Evolutionary conservation across 2,329 filamentous ascomycete species (phyloP), one percentile per base, ranked within the genome.

Genomic region (Fusarium pininemorale): DNA sequence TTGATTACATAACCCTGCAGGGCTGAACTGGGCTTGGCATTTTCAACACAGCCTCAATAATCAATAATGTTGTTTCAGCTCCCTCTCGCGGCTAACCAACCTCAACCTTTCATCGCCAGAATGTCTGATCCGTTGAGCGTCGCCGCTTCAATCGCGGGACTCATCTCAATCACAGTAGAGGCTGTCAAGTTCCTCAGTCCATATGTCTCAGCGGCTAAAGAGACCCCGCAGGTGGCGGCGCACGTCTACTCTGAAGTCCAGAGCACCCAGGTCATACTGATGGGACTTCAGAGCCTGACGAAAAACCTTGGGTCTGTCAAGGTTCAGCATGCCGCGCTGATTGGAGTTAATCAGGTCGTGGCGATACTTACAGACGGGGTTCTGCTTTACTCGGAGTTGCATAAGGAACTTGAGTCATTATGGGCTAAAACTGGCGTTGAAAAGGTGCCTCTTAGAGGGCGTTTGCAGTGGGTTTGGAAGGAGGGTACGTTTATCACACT

Each of bases 201-300:
- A 0, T 75, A 75, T 39, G 50, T 71, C 3, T 70, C 69, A 0
- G 72, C 69, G 0, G 50, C 60, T 0, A 75, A 70, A n/a, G 72
- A 75, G 5, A 75, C 69, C 2, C 72, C 72, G 2, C 66, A 63
- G 24, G 41, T 75, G 6, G 61, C 69, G 6, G 32, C 55, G 6
- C 59, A 57, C 4, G 66, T 75, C 2, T 41, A 63, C 22, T 58
- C 72, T 0, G 73, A 75, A 24, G 42, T 75, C 2, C 66, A 73
- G 9, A 69, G 60, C 37, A 62, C 60, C 2, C 42, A 51, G 6
- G 45, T 70, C 0, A 71, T 75, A 2, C 20, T 75, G 9, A 44
- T 44, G 15, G 66, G 54, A 0, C 47, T 75, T 0, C 56, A 73
- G 15, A 42, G n/a, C 5, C 32, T 75, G 3, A 65, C 20, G 0